These are phyloP conservation scores for Aspergillus brunneoviolaceus DNA, from an alignment of 2,329 filamentous ascomycete genomes.

Conservation along the genomic window DNA sequence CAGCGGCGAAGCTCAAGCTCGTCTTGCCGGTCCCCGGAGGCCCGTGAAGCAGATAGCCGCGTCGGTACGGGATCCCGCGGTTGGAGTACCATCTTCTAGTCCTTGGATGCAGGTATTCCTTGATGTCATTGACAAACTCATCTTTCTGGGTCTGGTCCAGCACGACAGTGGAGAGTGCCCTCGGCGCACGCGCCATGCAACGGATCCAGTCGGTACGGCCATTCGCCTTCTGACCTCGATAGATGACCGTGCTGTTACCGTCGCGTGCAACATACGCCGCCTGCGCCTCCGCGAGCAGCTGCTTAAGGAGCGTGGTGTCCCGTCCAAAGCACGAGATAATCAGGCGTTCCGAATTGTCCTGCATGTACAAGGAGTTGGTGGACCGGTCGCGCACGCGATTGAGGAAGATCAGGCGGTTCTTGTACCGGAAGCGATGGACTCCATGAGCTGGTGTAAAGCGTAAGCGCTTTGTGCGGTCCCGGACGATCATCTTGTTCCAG, in stretches of 20 bases:
- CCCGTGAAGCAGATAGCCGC: constrained; percentile 79
- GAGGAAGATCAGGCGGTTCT: constrained; percentile 51
- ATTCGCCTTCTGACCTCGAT: constrained; percentile 32
- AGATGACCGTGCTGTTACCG: constrained; percentile 38
- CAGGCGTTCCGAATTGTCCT: constrained; percentile 29
- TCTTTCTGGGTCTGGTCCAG: constrained; percentile 52
- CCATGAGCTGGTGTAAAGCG: constrained; percentile 67
- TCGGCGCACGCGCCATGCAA: constrained; percentile 46
- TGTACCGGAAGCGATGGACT: constrained; percentile 68
- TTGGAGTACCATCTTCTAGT: constrained; percentile 72
- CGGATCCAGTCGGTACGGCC: constrained; percentile 31
- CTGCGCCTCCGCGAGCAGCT: constrained; percentile 38
- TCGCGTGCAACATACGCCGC: constrained; percentile 37
- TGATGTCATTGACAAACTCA: constrained; percentile 54
- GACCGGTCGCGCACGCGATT: constrained; percentile 31
- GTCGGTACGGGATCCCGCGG: constrained; percentile 79
- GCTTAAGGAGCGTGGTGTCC: constrained; percentile 33
- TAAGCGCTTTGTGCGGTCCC: constrained; percentile 37
- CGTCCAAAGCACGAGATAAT: constrained; percentile 39
- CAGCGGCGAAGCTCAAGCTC: constrained; percentile 67
- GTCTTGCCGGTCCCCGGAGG: constrained; percentile 80
- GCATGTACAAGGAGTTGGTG: constrained; percentile 11
- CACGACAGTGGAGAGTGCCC: constrained; percentile 56
- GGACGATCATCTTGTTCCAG: constrained; percentile 40
- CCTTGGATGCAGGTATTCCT: constrained; percentile 55